Conservation (phyloP, 2,329 filamentous ascomycete species). For the Diaporthe australafricana region DNA sequence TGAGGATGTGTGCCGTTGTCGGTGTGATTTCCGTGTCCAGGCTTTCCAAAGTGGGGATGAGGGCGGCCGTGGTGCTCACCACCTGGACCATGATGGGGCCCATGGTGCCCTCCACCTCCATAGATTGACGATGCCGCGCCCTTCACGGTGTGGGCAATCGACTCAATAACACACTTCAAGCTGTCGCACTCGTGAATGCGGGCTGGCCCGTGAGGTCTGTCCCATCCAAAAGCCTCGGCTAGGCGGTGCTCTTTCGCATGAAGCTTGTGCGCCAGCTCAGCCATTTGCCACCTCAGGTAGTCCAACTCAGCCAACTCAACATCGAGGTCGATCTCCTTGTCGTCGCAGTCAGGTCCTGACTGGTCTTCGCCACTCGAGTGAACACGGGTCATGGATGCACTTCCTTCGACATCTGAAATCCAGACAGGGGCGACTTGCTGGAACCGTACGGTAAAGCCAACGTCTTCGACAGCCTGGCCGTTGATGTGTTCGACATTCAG, state of each 20-base stretch:
- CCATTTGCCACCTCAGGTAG: slow-evolving; percentile 54
- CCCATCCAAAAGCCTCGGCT: slow-evolving; percentile 48
- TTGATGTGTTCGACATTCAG: slow-evolving; percentile 57
- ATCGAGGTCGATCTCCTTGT: slow-evolving; percentile 49
- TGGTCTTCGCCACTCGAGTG: slow-evolving; percentile 39
- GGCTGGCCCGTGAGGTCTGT: slow-evolving; percentile 37
- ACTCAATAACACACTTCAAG: slow-evolving; percentile 56
- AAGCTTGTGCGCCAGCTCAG: slow-evolving; percentile 56
- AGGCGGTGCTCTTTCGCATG: slow-evolving; percentile 55
- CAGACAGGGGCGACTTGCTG: slow-evolving; percentile 56
- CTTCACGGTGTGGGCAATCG: slow-evolving; percentile 53
- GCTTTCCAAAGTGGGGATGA: slow-evolving; percentile 34
- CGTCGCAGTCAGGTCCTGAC: slow-evolving; percentile 36
- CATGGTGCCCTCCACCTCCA: slow-evolving; percentile 39
- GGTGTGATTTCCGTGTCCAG: slow-evolving; percentile 36
- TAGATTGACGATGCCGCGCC: slow-evolving; percentile 50
- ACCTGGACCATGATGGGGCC: slow-evolving; percentile 38
- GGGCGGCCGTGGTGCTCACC: slow-evolving; percentile 38
- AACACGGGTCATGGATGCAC: slow-evolving; percentile 48
- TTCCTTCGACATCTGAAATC: slow-evolving; percentile 56
- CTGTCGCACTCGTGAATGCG: slow-evolving; percentile 51
- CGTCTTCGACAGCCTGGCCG: slow-evolving; percentile 51
- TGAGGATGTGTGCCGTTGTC: slow-evolving; percentile 43
- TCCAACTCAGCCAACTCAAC: slow-evolving; percentile 58
- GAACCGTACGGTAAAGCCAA: slow-evolving; percentile 58